A percentile compares a stretch with the other conserved stretches of the same genome.
phyloP scores from a whole-genome alignment of 768 basidiomycete genomes.

The Termitomyces eurrhizus region DNA sequence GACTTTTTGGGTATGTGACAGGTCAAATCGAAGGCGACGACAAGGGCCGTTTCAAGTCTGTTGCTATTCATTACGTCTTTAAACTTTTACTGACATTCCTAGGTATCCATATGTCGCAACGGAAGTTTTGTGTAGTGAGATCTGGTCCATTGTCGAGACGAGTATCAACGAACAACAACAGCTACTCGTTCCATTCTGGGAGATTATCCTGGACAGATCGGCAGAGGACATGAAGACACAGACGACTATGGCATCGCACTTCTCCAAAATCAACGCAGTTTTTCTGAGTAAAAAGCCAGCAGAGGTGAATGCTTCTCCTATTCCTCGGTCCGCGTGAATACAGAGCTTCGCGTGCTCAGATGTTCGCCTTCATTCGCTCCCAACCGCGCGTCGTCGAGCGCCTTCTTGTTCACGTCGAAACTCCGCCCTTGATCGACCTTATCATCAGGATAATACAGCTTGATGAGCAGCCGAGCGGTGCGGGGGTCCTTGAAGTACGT shows the following conservation, averaged over 20 bases:
- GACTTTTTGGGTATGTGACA: slow-evolving; percentile 79
- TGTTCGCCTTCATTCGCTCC: slow-evolving; percentile 86
- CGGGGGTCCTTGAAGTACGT: slow-evolving; percentile 85
- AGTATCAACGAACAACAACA: slow-evolving; percentile 69
- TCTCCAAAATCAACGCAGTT: slow-evolving; percentile 89
- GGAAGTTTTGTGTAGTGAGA: slow-evolving; percentile 92
- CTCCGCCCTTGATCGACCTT: slow-evolving; percentile 88
- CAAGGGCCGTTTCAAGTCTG: slow-evolving; percentile 78
- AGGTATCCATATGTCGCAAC: slow-evolving; percentile 94
- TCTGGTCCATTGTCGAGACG: slow-evolving; percentile 93
- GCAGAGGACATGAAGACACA: slow-evolving; percentile 85
- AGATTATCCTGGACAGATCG: slow-evolving; percentile 74
- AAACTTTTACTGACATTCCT: background rate
- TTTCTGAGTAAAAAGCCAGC: slow-evolving; percentile 86
- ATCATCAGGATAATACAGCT: slow-evolving; percentile 87
- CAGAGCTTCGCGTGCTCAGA: slow-evolving; percentile 47
- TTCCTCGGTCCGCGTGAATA: slow-evolving; percentile 21
- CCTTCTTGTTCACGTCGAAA: slow-evolving; percentile 81
- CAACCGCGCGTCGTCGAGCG: slow-evolving; percentile 81
- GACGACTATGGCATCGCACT: slow-evolving; percentile 86
- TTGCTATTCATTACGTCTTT: slow-evolving; percentile 13
- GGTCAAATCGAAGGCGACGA: slow-evolving; percentile 83
- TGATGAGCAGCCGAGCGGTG: slow-evolving; percentile 78
- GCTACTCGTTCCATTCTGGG: slow-evolving; percentile 88
- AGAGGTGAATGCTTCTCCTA: slow-evolving; percentile 60